phyloP scores from a whole-genome alignment of 805 yeast species.

The Wickerhamiella spandovensis region DNA sequence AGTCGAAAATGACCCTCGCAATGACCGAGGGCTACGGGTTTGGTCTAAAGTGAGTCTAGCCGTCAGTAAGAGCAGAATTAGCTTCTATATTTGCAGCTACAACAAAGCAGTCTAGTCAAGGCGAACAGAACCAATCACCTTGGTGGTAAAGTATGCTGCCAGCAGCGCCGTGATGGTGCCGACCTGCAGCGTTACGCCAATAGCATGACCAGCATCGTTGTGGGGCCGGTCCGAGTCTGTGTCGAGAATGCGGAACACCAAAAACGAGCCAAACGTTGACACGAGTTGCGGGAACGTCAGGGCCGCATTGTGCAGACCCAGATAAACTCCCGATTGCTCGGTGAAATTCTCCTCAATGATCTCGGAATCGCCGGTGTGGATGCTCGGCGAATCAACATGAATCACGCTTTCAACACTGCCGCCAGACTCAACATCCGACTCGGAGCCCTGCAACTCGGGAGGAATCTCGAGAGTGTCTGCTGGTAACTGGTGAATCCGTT shows the following conservation, averaged over 20 bases:
- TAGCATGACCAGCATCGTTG: constrained; percentile 26
- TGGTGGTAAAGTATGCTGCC: constrained; percentile 22
- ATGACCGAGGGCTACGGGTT: constrained; percentile 75
- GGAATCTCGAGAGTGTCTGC: constrained; percentile 1
- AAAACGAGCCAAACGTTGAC: constrained; percentile 27
- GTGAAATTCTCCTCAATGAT: constrained; percentile 1
- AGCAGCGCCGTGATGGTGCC: constrained; percentile 26
- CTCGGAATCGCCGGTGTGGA: background rate
- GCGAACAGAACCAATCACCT: background rate
- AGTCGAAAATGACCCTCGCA: constrained; percentile 49
- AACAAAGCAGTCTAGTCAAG: background rate
- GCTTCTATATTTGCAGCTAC: background rate
- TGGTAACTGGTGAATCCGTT: constrained; percentile 24
- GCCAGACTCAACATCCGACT: constrained; percentile 7
- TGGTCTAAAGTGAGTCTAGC: constrained; percentile 41
- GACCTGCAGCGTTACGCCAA: constrained; percentile 26
- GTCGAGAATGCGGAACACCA: constrained; percentile 23
- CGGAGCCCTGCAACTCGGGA: constrained; percentile 2
- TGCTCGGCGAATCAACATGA: background rate
- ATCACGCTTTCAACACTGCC: constrained; percentile 4
- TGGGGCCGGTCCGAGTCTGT: constrained; percentile 10
- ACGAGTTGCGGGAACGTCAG: constrained; percentile 29
- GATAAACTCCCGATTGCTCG: constrained; percentile 26
- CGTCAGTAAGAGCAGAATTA: background rate
- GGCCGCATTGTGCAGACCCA: constrained; percentile 30